Base-by-base conservation (phyloP, 306 rosid genomes). In the Elaeagnus macrophylla region DNA sequence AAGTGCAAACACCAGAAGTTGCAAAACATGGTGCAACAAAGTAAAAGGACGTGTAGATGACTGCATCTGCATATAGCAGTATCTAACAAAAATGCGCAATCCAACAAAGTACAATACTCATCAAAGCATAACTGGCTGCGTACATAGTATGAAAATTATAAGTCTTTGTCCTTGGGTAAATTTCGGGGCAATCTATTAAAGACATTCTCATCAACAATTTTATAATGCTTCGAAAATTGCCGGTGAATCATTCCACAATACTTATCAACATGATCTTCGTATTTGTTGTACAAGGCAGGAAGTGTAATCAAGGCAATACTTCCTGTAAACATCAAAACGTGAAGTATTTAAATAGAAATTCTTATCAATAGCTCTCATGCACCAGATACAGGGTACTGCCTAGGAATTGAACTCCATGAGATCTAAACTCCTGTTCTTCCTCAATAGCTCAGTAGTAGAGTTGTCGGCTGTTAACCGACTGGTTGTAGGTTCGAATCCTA, bases 201-300 rank as follows among this genome's bases (percentile, higher is more conserved):
- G 54, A 91, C 83, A 66, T 53, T 79, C 42, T 86, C 96, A 55
- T 91, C 96, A 52, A 91, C 89, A 32, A 86, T 65, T 78, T 70
- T 82, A 46, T 86, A 91, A 65, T 82, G 88, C 80, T 79, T 87
- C 39, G 95, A 82, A 73, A 91, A 84, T 57, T 87, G 93, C 53
- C 25, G 69, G 47, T 79, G 76, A 75, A 85, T 70, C 62, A 74
- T 62, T 61, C 95, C 95, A 13, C 35, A 78, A 51, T 72, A 82
- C 56, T 71, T 72, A 62, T 84, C 86, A 51, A 85, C 77, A 13
- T 56, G 70, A 37, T 19, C 70, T 48, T 86, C 82, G 44, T 68
- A 69, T 68, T 69, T 86, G 65, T 68, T 70, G 85, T 84, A 87
- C 70, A 91, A 67, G 9, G 89, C 93, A 12, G 96, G 99, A 59